phyloP scores from a whole-genome alignment of 1,284 basidiomycete genomes.

The Microbotryum intermedium region DNA sequence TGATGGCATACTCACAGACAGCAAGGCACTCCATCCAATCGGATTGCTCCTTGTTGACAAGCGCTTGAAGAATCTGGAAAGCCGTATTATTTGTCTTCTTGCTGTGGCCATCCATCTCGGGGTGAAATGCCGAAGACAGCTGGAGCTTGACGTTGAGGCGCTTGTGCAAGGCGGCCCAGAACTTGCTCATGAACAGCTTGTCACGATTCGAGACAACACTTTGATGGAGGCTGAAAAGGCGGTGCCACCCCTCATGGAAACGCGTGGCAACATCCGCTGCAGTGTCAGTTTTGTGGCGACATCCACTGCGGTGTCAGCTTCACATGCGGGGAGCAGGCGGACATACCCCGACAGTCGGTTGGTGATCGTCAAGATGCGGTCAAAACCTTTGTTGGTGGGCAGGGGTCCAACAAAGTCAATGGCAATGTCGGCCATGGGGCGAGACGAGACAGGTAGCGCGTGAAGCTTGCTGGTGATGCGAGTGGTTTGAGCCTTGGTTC shows the following conservation, averaged over 20 bases:
- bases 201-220: slow-evolving; percentile 32
- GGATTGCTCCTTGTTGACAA: slow-evolving; percentile 9
- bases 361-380: slow-evolving; percentile 42
- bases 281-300: not conserved
- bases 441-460: not conserved
- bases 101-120: slow-evolving; percentile 37
- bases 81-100: slow-evolving; percentile 24
- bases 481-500: slow-evolving; percentile 12
- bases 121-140: slow-evolving; percentile 46
- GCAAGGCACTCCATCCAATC: slow-evolving; percentile 17
- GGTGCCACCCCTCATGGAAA: slow-evolving; percentile 35
- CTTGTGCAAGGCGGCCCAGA: slow-evolving; percentile 32
- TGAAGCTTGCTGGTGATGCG: slow-evolving; percentile 3
- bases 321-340: slow-evolving; percentile 38
- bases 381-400: slow-evolving; percentile 38
- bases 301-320: too few relatives aligned
- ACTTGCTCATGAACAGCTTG: slow-evolving; percentile 30
- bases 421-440: slow-evolving; percentile 9
- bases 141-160: slow-evolving; percentile 24
- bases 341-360: slow-evolving; percentile 40
- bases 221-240: slow-evolving; percentile 40
- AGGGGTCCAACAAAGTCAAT: slow-evolving; percentile 40
- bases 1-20: slow-evolving; percentile 17
- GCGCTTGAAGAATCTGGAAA: not conserved
- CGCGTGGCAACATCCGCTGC: slow-evolving; percentile 30